Evolutionary conservation across 139 green algal species (phyloP), one percentile per base, ranked within the genome.

Genomic region (Micractinium conductrix): DNA sequence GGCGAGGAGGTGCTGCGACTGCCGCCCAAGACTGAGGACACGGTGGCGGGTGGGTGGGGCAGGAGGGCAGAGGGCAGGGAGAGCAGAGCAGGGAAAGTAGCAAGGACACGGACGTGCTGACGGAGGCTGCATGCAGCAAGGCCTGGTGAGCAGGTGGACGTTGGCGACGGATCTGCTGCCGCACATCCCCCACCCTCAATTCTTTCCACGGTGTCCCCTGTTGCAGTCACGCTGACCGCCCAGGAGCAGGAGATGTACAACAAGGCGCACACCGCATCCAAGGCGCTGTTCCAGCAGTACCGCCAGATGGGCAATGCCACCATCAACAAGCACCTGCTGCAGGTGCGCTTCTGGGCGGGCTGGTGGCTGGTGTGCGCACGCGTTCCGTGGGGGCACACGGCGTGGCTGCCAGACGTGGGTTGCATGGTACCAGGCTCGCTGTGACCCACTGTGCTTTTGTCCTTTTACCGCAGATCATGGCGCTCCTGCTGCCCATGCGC

Each of bases 401-500:
- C n/a, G n/a, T n/a, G n/a, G n/a, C n/a, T n/a, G n/a, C n/a, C n/a
- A n/a, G n/a, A n/a, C n/a, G n/a, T n/a, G n/a, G n/a, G n/a, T n/a
- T n/a, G n/a, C n/a, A n/a, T n/a, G n/a, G n/a, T n/a, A n/a, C n/a
- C n/a, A n/a, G n/a, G n/a, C n/a, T n/a, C n/a, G n/a, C n/a, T n/a
- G n/a, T n/a, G n/a, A n/a, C n/a, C n/a, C n/a, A n/a, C n/a, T n/a
- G n/a, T 22, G 3, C 9, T 70, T 42, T 19, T 42, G 63, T 42
- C 63, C 53, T 8, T 9, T 70, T 10, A 30, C n/a, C 42, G 65
- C 84, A 88, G 67, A 93, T 96, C 87, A 95, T 92, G 88, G 83
- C 86, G 38, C 89, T 96, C 48, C 91, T 97, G 79, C 78, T 89
- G 78, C 94, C 94, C 50, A 89, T 96, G 83, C 88, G 94, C 33